These are phyloP conservation scores for Colletotrichum melonis DNA, from an alignment of 2,329 filamentous ascomycete genomes.

Conservation along the genomic window DNA sequence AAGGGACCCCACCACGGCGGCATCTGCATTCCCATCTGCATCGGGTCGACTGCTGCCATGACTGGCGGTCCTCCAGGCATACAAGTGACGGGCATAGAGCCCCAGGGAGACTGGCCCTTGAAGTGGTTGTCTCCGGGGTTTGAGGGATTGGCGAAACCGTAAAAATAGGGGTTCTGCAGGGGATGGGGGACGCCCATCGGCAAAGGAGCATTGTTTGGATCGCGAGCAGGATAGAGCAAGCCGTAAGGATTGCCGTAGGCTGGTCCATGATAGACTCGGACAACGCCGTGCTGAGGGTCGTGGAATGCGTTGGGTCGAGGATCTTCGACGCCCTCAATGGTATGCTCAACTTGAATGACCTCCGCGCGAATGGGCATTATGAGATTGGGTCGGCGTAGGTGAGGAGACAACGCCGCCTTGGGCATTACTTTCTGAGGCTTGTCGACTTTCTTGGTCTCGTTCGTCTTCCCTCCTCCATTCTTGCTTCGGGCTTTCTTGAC, in stretches of 20 bases:
- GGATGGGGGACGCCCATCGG: slow-evolving; percentile 58
- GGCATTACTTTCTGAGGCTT: slow-evolving; percentile 38
- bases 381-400: slow-evolving; percentile 54
- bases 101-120: slow-evolving; percentile 31
- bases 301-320: slow-evolving; percentile 70
- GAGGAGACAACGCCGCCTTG: slow-evolving; percentile 41
- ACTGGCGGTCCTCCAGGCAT: slow-evolving; percentile 24
- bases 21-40: slow-evolving; percentile 10
- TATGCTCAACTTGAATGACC: slow-evolving; percentile 66
- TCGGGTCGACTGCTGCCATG: slow-evolving; percentile 21
- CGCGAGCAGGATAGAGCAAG: slow-evolving; percentile 57
- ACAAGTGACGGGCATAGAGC: slow-evolving; percentile 4
- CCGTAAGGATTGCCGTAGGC: slow-evolving; percentile 63
- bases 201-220: slow-evolving; percentile 45
- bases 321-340: slow-evolving; percentile 63
- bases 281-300: slow-evolving; percentile 61
- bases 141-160: slow-evolving; percentile 48
- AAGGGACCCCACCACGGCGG: slow-evolving; percentile 11
- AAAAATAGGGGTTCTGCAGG: slow-evolving; percentile 54
- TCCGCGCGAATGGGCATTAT: slow-evolving; percentile 60
- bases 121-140: slow-evolving; percentile 30
- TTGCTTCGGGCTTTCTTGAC: slow-evolving; percentile 9
- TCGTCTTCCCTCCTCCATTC: not conserved
- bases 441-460: slow-evolving; percentile 34
- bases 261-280: slow-evolving; percentile 69